Conservation (phyloP, 179 eudicot species). For the Amaranthus tricolor region DNA sequence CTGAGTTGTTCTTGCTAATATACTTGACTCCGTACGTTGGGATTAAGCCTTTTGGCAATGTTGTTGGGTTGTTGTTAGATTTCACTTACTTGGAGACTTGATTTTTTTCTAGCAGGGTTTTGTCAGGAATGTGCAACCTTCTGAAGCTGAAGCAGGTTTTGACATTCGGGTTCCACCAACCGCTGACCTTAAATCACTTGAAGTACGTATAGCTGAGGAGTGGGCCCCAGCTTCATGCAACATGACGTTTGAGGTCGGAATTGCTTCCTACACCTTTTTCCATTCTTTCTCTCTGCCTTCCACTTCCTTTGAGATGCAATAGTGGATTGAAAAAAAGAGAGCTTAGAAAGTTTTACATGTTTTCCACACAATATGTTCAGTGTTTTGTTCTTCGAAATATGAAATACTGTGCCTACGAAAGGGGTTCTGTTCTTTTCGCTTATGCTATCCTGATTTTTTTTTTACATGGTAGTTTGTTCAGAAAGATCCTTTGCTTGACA, state of each 20-base stretch:
- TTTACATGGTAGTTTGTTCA: constrained; percentile 53
- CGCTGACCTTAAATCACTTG: constrained; percentile 11
- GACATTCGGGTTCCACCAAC: constrained; percentile 21
- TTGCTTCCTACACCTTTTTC: background rate
- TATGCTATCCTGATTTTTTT: background rate
- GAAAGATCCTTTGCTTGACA: constrained; percentile 47
- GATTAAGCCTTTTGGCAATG: no score
- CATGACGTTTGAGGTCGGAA: constrained; percentile 13
- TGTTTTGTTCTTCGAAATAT: no score
- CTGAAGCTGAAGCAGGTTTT: constrained; percentile 21
- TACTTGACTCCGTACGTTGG: no score
- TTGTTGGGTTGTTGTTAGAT: no score
- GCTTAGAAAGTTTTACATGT: no score
- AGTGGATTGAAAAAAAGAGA: no score
- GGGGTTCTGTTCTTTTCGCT: background rate
- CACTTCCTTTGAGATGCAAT: no score
- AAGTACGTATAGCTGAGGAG: constrained; percentile 14
- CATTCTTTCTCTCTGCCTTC: no score
- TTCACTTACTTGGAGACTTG: background rate
- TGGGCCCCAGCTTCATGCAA: constrained; percentile 17
- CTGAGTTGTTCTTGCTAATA: no score
- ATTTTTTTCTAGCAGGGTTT: constrained; percentile 1
- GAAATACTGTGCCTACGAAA: no score
- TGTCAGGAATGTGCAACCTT: constrained; percentile 18
- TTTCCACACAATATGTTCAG: no score